Evolutionary conservation across 352 stramenopile species (phyloP).

Genomic region (Phytophthora boehmeriae): DNA sequence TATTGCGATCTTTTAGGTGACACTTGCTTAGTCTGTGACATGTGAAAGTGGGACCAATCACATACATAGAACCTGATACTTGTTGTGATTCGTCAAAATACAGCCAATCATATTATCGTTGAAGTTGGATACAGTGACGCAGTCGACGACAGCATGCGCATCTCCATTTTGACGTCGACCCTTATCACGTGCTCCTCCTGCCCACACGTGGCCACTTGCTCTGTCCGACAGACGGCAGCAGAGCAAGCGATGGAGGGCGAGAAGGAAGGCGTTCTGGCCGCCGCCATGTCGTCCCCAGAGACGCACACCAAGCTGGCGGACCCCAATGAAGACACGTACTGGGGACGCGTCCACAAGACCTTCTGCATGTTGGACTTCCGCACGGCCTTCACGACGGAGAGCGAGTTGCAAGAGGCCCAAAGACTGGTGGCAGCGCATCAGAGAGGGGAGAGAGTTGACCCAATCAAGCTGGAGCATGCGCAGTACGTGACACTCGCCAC

Average conservation of each 20-base stretch:
- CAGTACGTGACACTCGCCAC: conserved; percentile 75
- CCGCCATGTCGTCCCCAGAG: conserved; percentile 23
- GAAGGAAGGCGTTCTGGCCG: conserved; percentile 24
- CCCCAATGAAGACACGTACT: conserved; percentile 79
- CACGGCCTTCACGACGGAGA: conserved; percentile 65
- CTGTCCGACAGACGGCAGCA: too few relatives aligned
- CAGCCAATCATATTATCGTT: background rate
- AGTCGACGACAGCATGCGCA: too few relatives aligned
- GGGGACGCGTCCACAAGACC: conserved; percentile 76
- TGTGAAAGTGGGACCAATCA: conserved; percentile 14
- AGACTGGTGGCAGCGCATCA: conserved; percentile 45
- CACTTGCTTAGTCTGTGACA: background rate
- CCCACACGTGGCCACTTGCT: too few relatives aligned
- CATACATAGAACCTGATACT: too few relatives aligned
- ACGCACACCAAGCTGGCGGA: conserved; percentile 70
- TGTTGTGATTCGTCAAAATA: conserved; percentile 16
- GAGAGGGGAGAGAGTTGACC: conserved; percentile 47
- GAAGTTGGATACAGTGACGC: too few relatives aligned
- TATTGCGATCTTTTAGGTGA: background rate
- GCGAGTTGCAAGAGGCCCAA: conserved; percentile 54
- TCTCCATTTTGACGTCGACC: too few relatives aligned
- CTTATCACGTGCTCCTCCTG: too few relatives aligned
- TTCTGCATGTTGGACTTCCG: conserved; percentile 86
- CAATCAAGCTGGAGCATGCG: conserved; percentile 47
- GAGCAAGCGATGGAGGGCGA: conserved; percentile 15